Conservation (phyloP, 257 asterid species). For the Rehmannia glutinosa region DNA sequence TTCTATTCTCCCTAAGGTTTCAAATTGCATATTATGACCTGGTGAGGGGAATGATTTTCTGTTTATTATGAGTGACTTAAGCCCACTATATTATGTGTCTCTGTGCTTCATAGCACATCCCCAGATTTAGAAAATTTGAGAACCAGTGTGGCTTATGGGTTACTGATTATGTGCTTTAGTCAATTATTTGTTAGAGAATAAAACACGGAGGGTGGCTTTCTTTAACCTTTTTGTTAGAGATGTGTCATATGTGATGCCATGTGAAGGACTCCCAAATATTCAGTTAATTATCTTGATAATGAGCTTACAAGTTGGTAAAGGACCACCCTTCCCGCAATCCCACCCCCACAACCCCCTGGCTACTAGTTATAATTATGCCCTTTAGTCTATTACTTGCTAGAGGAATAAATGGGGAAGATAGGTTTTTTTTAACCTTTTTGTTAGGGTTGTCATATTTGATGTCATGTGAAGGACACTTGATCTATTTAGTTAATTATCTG, state of each 20-base stretch:
- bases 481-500: no score
- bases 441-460: background rate
- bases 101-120: background rate
- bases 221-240: background rate
- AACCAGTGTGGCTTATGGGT: no score
- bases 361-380: no score
- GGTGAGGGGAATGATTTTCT: background rate
- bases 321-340: no score
- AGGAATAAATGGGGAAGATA: background rate
- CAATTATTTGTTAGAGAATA: background rate
- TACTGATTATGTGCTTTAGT: constrained; percentile 3
- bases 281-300: no score
- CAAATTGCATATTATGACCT: background rate
- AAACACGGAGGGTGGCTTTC: background rate
- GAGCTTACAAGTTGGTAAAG: no score
- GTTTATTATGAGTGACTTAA: background rate
- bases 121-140: background rate
- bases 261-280: no score
- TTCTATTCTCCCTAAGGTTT: background rate
- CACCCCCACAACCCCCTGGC: no score
- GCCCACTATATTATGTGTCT: background rate
- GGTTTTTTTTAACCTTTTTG: background rate
- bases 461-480: no score
- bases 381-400: no score
- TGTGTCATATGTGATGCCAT: background rate